Evolutionary conservation across 2,329 filamentous ascomycete species (phyloP), one percentile per base, ranked within the genome.

Genomic region (Xylariaceae sp.): DNA sequence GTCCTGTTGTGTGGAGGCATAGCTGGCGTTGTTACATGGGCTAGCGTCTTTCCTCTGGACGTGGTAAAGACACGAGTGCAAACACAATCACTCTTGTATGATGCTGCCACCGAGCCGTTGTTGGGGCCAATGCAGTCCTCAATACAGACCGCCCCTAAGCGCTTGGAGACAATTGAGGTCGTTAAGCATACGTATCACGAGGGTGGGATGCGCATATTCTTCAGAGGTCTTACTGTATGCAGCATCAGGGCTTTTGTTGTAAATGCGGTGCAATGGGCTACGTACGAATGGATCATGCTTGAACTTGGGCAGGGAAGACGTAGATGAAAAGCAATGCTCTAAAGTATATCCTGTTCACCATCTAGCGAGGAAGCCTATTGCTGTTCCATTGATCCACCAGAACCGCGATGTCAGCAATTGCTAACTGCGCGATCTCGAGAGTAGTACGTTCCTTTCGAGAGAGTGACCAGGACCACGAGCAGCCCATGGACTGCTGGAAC

Each of bases 21-120:
- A 37, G 90, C 91, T 4, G 91, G 91, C 0, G 78, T 96, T 16
- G 78, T 86, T 30, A 94, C 89, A 0, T 97, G 91, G 91, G 82
- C 79, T 4, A 91, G 85, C 43, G 81, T 97, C 19, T 97, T 95
- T 52, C 91, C 91, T 1, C 66, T 97, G 13, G 91, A 97, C 63
- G 84, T 95, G 35, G 76, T 97, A 58, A 97, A 97, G 68, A 96
- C 91, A 3, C 74, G 89, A 39, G 76, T 96, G n/a, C 91, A 97
- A 63, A 83, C 84, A 1, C 87, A 93, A 64, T 64, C 62, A 19
- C 33, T 35, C 4, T 7, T 35, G 15, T 9, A 7, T 17, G 9
- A 12, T 8, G 7, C n/a, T 4, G 15, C 17, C 11, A 6, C 30
- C 13, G 13, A 6, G 30, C 30, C 30, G 3, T 60, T 61, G 19